These are phyloP conservation scores for Stemphylium lycopersici DNA, from an alignment of 2,329 filamentous ascomycete genomes.

Conservation along the genomic window DNA sequence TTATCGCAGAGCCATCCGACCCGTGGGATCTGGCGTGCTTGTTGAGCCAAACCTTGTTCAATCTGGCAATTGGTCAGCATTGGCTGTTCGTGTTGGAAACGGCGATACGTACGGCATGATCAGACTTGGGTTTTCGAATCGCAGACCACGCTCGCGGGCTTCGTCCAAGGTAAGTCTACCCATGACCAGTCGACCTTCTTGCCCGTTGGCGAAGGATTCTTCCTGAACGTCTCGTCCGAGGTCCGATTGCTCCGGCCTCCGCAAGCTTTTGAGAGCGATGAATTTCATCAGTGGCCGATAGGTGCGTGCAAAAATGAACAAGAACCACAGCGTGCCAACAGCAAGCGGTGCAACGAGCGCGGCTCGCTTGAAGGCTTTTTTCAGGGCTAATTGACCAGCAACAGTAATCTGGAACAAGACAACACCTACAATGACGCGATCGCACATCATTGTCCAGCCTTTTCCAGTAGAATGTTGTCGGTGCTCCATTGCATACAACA, in stretches of 20 bases:
- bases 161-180: constrained; percentile 72
- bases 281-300: constrained; percentile 91
- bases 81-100: background rate
- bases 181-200: constrained; percentile 10
- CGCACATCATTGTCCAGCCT: constrained; percentile 96
- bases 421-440: constrained; percentile 84
- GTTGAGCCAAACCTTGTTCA: constrained; percentile 73
- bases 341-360: constrained; percentile 77
- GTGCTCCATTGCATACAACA: constrained; percentile 98
- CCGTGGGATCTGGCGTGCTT: constrained; percentile 34
- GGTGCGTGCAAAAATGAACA: constrained; percentile 76
- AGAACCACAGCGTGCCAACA: constrained; percentile 85
- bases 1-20: constrained; percentile 28
- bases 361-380: constrained; percentile 74
- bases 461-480: constrained; percentile 91
- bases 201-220: constrained; percentile 29
- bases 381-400: constrained; percentile 80
- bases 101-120: constrained; percentile 64
- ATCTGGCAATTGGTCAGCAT: constrained; percentile 49
- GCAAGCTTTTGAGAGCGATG: constrained; percentile 87
- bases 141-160: constrained; percentile 69
- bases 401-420: constrained; percentile 91
- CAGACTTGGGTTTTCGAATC: constrained; percentile 79
- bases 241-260: constrained; percentile 63
- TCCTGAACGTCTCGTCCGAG: constrained; percentile 55